Conservation (phyloP, 257 asterid species). For the Ophiorrhiza pumila region DNA sequence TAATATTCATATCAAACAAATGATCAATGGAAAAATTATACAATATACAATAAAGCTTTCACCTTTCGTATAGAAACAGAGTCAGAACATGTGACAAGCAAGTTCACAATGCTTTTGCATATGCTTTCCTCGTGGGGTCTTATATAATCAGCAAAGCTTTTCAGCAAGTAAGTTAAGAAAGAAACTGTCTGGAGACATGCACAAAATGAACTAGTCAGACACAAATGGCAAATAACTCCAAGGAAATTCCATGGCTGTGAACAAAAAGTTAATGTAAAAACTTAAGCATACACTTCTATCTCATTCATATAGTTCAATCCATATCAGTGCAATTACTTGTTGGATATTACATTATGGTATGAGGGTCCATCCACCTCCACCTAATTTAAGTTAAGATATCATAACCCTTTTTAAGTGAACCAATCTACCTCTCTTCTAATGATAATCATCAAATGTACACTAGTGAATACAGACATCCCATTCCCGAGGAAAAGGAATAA, state of each 20-base stretch:
- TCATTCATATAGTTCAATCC: neutral
- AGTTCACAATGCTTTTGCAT: constrained; percentile 95
- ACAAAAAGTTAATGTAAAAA: neutral
- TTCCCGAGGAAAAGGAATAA: neutral
- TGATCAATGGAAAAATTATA: neutral
- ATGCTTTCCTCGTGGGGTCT: constrained; percentile 97
- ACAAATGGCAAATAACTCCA: neutral
- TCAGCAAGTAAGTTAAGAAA: constrained; percentile 91
- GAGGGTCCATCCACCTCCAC: neutral
- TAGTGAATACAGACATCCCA: neutral
- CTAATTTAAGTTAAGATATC: neutral
- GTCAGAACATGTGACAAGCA: constrained; percentile 98
- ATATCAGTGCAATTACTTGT: too few species aligned
- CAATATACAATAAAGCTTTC: constrained; percentile 14
- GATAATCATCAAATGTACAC: neutral
- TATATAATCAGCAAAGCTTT: constrained; percentile 87
- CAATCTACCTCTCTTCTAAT: neutral
- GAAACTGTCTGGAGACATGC: constrained; percentile 79
- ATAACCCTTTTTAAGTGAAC: neutral
- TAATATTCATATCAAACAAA: constrained; percentile 7
- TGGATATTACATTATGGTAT: neutral
- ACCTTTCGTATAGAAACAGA: constrained; percentile 97
- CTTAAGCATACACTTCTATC: neutral
- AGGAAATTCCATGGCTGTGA: neutral
- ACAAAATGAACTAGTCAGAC: neutral